Percentiles rank a stretch among this genome's conserved stretches.
Conservation (phyloP, 176 grass and related monocot genomes). For the Zizania latifolia region DNA sequence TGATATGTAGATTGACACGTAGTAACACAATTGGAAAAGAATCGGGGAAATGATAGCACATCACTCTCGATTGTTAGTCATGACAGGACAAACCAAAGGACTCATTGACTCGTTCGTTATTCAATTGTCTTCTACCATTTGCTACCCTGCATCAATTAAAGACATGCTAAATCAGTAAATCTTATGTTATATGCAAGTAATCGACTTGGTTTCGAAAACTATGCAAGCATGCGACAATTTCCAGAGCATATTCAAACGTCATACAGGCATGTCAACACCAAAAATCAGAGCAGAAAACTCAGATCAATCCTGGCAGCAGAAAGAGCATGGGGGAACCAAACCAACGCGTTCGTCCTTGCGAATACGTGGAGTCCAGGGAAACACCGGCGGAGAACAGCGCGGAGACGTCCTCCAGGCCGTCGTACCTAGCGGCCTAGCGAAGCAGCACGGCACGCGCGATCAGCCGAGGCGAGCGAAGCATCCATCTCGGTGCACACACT, state of each 20-base stretch:
- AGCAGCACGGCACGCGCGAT: neutral
- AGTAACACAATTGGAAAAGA: neutral
- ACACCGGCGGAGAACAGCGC: conserved; percentile 62
- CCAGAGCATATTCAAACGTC: neutral
- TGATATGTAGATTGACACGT: neutral
- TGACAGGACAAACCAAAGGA: neutral
- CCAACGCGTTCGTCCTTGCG: conserved; percentile 78
- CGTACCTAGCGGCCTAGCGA: conserved; percentile 79
- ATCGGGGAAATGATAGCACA: neutral
- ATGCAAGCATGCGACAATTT: neutral
- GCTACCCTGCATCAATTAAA: neutral
- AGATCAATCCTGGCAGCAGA: neutral
- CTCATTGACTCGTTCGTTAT: neutral
- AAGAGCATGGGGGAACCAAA: conserved; percentile 11
- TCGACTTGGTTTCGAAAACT: too few species aligned
- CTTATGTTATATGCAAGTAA: too few species aligned
- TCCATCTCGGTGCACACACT: neutral
- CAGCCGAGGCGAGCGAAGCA: neutral
- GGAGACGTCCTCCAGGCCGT: conserved; percentile 78
- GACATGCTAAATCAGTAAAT: too few species aligned
- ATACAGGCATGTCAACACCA: neutral
- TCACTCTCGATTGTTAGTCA: neutral
- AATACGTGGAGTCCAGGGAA: conserved; percentile 60
- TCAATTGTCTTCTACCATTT: neutral
- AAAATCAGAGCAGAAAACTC: neutral